A percentile compares a stretch with the other conserved stretches of the same genome.
phyloP scores from a whole-genome alignment of 345 rosid species.

The Xanthoceras sorbifolium region DNA sequence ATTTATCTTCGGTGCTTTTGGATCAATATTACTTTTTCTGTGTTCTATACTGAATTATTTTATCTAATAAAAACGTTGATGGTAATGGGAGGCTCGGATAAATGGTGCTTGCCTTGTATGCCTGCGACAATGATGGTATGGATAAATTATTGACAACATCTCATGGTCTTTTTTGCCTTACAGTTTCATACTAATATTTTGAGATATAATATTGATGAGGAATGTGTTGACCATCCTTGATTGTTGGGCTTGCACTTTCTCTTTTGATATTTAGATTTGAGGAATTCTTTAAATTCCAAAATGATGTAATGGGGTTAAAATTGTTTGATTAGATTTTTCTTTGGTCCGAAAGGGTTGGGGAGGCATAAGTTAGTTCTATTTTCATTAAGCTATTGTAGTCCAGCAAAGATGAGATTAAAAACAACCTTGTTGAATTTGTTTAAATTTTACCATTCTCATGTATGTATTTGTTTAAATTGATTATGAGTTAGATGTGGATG shows the following conservation, averaged over 20 bases:
- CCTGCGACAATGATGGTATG: neutral
- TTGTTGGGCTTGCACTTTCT: neutral
- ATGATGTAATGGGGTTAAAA: conserved; percentile 2
- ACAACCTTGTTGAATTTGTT: neutral
- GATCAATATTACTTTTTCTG: neutral
- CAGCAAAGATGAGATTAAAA: neutral
- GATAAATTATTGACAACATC: neutral
- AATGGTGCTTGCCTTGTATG: neutral
- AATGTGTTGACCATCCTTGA: neutral
- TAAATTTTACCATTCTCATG: conserved; percentile 4
- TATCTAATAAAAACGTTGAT: conserved; percentile 1
- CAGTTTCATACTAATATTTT: neutral
- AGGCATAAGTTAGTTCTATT: neutral
- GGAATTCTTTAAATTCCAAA: neutral
- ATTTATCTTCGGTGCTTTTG: neutral
- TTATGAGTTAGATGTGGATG: conserved; percentile 95
- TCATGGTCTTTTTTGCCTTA: neutral
- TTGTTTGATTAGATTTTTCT: neutral
- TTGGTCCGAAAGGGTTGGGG: neutral
- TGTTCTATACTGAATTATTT: neutral
- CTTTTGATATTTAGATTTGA: neutral
- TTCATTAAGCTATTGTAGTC: neutral
- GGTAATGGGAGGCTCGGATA: neutral
- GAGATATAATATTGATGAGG: neutral
- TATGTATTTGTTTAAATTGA: conserved; percentile 51